Evolutionary conservation across 1,139 yeast species (phyloP).

Genomic region (Protomyces gravidus): DNA sequence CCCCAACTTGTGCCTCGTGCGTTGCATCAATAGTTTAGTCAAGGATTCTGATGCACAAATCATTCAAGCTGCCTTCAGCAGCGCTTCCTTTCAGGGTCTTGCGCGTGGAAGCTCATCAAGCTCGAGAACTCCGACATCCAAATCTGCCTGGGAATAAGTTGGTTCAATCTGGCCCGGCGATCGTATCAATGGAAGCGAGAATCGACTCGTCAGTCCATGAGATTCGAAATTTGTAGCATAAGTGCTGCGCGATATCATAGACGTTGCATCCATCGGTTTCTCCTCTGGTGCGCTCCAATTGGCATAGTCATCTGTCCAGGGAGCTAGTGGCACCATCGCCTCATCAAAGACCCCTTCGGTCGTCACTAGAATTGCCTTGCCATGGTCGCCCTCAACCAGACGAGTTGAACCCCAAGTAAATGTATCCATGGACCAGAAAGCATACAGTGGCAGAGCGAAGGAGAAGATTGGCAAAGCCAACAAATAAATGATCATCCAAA

Average conservation of each 20-base stretch:
- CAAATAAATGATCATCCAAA: slow-evolving; percentile 46
- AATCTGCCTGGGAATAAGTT: background rate
- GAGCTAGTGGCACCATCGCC: background rate
- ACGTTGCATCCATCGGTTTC: background rate
- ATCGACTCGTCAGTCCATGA: background rate
- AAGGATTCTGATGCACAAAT: no score
- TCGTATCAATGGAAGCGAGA: background rate
- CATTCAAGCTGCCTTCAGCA: no score
- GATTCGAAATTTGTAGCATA: background rate
- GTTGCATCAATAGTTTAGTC: no score
- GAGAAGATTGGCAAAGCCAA: slow-evolving; percentile 45
- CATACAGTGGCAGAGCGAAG: slow-evolving; percentile 43
- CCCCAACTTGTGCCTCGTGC: background rate
- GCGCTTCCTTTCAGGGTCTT: no score
- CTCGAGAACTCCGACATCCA: background rate
- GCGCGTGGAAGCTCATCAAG: background rate
- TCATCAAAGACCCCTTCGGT: slow-evolving; percentile 44
- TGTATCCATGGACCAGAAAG: slow-evolving; percentile 49
- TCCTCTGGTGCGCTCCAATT: background rate
- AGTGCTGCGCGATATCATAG: background rate
- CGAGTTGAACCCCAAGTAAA: slow-evolving; percentile 49
- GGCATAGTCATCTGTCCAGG: background rate
- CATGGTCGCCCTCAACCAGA: slow-evolving; percentile 45
- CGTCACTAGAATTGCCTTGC: slow-evolving; percentile 41
- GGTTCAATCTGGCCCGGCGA: background rate